Evolutionary conservation across 1,284 basidiomycete species (phyloP), one percentile per base, ranked within the genome.

Genomic region (Malassezia sympodialis): DNA sequence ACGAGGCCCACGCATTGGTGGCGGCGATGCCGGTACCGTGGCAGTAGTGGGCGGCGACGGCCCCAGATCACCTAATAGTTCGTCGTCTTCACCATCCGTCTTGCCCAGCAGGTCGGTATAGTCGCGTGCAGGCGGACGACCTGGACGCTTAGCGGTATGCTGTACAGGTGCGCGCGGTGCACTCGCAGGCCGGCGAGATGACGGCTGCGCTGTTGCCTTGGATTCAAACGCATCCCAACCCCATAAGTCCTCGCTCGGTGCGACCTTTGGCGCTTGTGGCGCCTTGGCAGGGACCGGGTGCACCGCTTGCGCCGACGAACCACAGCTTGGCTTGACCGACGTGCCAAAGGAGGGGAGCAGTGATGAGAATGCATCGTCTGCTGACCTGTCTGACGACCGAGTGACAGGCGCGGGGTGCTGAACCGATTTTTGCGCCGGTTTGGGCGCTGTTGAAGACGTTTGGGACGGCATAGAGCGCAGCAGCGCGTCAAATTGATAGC

Each of bases 1-100:
- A 32, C 55, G 52, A 27, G 50, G 51, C 45, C 53, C 50, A 84
- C 49, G 84, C 61, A 19, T 24, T 17, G 27, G 37, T 11, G 31
- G 32, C 3, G 32, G 6, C 2, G 32, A 8, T 4, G 32, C 32
- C 4, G 32, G 3, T 11, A 1, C 24, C 34, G 3, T 11, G 5
- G 34, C 35, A n/a, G 8, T 11, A 6, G 14, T 19, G 8, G 40
- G 34, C 15, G n/a, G 14, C 4, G 14, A 14, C 8, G 8, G 41
- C 41, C 4, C 24, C n/a, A 14, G 10, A 15, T n/a, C n/a, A 17
- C 24, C 41, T 24, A 28, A n/a, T 4, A 26, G 24, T 27, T 28
- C 24, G 15, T 28, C 41, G 41, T 43, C 41, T 26, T 26, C 41
- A 12, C 21, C 21, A 40, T 43, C 27, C 1, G n/a, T n/a, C 41